Evolutionary conservation across 2,329 filamentous ascomycete genomes (phyloP).

Genomic region (Bertia moriformis): DNA sequence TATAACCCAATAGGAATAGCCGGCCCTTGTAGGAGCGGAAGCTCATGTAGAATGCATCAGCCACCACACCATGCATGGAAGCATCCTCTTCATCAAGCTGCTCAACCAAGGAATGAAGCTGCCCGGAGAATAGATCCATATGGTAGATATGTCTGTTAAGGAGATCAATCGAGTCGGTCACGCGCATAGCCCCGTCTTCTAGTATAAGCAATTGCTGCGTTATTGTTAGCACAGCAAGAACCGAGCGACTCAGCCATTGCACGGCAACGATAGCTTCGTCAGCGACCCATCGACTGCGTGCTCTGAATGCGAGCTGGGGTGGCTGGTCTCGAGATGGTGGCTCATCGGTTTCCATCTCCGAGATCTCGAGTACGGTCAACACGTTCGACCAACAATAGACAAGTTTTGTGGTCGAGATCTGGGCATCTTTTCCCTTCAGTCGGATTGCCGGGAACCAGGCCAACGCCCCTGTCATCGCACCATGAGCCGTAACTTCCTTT

Average conservation of each 20-base stretch:
- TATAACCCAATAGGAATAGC: conserved; percentile 83
- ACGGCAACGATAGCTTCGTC: conserved; percentile 92
- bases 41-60: conserved; percentile 96
- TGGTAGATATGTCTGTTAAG: conserved; percentile 88
- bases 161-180: conserved; percentile 89
- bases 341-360: conserved; percentile 53
- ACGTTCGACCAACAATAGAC: conserved; percentile 98
- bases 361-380: conserved; percentile 80
- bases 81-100: conserved; percentile 74
- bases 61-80: conserved; percentile 87
- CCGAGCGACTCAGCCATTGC: conserved; percentile 90
- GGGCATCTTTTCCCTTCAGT: conserved; percentile 59
- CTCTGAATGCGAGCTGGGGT: conserved; percentile 62
- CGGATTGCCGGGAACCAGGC: conserved; percentile 97
- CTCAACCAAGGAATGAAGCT: conserved; percentile 73
- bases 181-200: conserved; percentile 75
- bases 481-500: conserved; percentile 79
- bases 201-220: conserved; percentile 85
- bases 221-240: conserved; percentile 80
- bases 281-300: conserved; percentile 78
- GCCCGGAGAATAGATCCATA: conserved; percentile 73
- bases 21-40: conserved; percentile 90
- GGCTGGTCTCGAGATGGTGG: conserved; percentile 19
- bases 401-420: conserved; percentile 62
- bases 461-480: conserved; percentile 81